Conservation (phyloP, 805 yeast genomes). For the Kuraishia piskuri region DNA sequence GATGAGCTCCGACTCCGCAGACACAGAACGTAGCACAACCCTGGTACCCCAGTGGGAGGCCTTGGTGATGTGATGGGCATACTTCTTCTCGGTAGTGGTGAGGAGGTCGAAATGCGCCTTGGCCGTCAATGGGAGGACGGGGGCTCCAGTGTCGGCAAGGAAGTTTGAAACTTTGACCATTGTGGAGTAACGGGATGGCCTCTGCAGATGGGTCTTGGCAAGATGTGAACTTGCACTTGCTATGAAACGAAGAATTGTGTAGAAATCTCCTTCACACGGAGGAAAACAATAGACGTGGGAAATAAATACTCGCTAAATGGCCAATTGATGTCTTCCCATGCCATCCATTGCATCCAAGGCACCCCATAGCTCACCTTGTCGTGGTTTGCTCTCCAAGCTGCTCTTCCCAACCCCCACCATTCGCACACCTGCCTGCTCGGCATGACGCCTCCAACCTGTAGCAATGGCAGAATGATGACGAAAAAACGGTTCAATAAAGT, state of each 20-base stretch:
- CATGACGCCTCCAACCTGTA: neutral
- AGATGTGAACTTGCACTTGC: neutral
- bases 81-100: constrained; percentile 49
- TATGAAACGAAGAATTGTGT: neutral
- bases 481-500: neutral
- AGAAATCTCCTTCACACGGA: too few species aligned
- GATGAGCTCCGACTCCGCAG: constrained; percentile 71
- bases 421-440: neutral
- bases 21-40: constrained; percentile 71
- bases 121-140: constrained; percentile 63
- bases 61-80: constrained; percentile 77
- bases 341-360: too few species aligned
- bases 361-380: too few species aligned
- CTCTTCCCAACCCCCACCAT: too few species aligned
- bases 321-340: too few species aligned
- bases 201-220: neutral
- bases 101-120: constrained; percentile 60
- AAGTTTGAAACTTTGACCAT: neutral
- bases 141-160: constrained; percentile 54
- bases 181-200: neutral
- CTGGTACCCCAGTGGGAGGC: constrained; percentile 83
- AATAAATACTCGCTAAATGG: too few species aligned
- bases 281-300: neutral
- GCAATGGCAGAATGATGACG: neutral
- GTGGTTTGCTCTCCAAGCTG: too few species aligned